Base-by-base conservation (phyloP, 306 rosid genomes). In the Pyrus bretschneideri region DNA sequence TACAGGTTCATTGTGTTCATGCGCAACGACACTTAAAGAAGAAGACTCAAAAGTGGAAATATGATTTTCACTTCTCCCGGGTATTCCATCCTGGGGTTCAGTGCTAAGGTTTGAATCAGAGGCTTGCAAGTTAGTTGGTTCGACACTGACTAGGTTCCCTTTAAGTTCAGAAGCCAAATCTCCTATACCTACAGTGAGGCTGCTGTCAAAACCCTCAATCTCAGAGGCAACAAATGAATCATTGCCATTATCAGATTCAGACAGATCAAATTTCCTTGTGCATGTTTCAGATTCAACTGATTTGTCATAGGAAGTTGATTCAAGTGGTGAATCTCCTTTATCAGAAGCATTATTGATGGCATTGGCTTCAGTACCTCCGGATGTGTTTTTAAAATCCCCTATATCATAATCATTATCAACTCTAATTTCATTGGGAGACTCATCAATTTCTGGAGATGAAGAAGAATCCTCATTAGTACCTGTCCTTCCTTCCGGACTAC, bases 361-460 rank as follows among this genome's bases (percentile, higher is more conserved):
- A 82, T 38, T 38, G 42, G 10, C 55, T 6, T 87, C 86, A 82
- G 79, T 72, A 85, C 71, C 88, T 68, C 67, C 21, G 55, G 88
- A 74, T 54, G 85, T 67, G 70, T 52, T 62, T 77, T 85, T 81
- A 78, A 75, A 59, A 84, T 83, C 25, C 25, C 82, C 83, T 72
- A 74, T 51, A 75, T 76, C 86, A 86, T 84, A 81, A 86, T 80
- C 88, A 82, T 82, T 87, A 83, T 67, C 90, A 84, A 80, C 82
- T 73, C 69, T 77, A 83, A 76, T 67, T 79, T 82, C 84, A 69
- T 76, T 46, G 22, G 73, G 81, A 89, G 78, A 71, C 66, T 75
- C 83, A 79, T 78, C 89, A 70, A 81, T 71, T 81, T 85, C 87
- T 21, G 86, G 81, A 84, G 84, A 87, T 67, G 96, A 76, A 83